Conservation (phyloP, 2,329 filamentous ascomycete genomes). For the Diplocarpon mali region DNA sequence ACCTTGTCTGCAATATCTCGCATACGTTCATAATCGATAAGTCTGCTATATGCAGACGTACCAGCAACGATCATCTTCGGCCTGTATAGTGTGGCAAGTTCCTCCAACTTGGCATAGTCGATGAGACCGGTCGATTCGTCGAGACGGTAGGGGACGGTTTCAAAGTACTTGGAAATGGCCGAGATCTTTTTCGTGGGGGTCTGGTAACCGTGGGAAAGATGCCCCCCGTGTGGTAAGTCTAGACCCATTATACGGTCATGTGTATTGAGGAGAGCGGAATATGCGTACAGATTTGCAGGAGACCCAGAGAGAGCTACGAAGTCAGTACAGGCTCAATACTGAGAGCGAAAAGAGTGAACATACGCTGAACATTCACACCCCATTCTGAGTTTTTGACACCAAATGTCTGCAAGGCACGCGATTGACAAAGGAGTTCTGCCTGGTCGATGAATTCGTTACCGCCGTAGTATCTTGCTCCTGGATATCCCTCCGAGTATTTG, state of each 20-base stretch:
- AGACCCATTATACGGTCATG: constrained; percentile 96
- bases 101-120: constrained; percentile 86
- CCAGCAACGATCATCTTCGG: constrained; percentile 94
- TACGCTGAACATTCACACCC: constrained; percentile 93
- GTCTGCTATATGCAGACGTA: constrained; percentile 87
- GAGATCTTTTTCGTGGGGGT: constrained; percentile 91
- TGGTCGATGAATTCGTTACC: constrained; percentile 95
- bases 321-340: constrained; percentile 11
- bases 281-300: constrained; percentile 69
- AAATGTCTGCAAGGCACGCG: constrained; percentile 80
- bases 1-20: constrained; percentile 83
- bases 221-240: constrained; percentile 90
- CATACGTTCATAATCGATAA: constrained; percentile 92
- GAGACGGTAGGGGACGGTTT: constrained; percentile 90
- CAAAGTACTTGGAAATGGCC: constrained; percentile 98
- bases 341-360: constrained; percentile 21
- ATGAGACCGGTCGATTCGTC: constrained; percentile 86
- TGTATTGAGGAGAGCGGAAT: constrained; percentile 82
- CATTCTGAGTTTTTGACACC: constrained; percentile 74
- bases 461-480: constrained; percentile 90
- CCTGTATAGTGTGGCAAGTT: constrained; percentile 77
- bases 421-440: constrained; percentile 80
- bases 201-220: constrained; percentile 95
- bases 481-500: constrained; percentile 98
- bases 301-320: constrained; percentile 35